A percentile compares a stretch with the other conserved stretches of the same genome.
phyloP scores from a whole-genome alignment of 1,284 basidiomycete genomes.

The Melampsora larici-populina region DNA sequence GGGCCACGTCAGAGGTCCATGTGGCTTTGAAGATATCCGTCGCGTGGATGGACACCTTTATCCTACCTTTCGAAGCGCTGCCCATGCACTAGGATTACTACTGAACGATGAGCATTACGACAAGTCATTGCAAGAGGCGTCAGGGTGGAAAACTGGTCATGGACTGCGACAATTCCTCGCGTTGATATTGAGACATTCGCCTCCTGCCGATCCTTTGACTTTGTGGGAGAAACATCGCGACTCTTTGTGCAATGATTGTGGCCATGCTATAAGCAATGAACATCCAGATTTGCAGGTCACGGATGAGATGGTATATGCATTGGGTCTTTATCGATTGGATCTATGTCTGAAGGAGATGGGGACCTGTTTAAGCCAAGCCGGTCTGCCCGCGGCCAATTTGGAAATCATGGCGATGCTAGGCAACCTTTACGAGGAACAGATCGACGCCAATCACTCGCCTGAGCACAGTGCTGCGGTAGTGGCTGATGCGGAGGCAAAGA shows the following conservation, averaged over 20 bases:
- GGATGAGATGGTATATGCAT: too few relatives aligned
- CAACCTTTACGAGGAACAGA: too few relatives aligned
- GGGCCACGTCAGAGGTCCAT: background rate
- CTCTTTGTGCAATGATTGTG: background rate
- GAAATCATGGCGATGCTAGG: too few relatives aligned
- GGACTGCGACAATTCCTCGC: background rate
- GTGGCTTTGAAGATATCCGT: background rate
- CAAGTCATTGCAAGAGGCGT: background rate
- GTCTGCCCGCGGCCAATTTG: background rate
- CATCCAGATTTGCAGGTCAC: too few relatives aligned
- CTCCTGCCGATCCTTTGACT: background rate
- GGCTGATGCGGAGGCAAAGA: too few relatives aligned
- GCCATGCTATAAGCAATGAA: too few relatives aligned
- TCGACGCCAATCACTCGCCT: too few relatives aligned
- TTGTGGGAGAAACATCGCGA: background rate
- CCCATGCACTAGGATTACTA: background rate
- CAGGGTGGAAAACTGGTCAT: background rate
- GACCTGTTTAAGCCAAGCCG: too few relatives aligned
- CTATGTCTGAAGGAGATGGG: too few relatives aligned
- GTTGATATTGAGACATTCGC: background rate
- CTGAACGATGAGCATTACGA: conserved; percentile 6
- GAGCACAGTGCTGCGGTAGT: too few relatives aligned
- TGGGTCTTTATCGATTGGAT: too few relatives aligned
- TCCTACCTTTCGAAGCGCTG: background rate
- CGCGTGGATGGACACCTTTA: background rate